Conservation (phyloP, 305 asterid genomes). For the Plantago coronopus region DNA sequence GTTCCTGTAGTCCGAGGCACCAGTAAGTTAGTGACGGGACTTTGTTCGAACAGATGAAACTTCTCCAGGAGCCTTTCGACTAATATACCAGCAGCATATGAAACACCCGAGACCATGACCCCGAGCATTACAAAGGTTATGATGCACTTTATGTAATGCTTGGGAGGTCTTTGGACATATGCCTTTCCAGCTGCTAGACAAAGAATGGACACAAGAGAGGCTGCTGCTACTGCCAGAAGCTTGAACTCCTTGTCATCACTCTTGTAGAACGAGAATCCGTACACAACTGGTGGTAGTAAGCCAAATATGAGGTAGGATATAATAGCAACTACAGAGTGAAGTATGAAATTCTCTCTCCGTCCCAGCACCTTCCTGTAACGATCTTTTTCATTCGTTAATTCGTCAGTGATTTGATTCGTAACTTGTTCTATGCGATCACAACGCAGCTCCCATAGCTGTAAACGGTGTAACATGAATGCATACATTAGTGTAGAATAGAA, state of each 20-base stretch:
- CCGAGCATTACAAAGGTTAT: conserved; percentile 45
- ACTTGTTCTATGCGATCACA: conserved; percentile 36
- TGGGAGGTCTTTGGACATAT: conserved; percentile 48
- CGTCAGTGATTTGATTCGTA: conserved; percentile 31
- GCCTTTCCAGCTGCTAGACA: conserved; percentile 58
- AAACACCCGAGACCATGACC: conserved; percentile 54
- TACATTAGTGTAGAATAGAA: background rate
- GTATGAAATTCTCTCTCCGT: conserved; percentile 49
- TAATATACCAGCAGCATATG: conserved; percentile 60
- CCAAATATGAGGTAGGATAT: conserved; percentile 66
- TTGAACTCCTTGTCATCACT: conserved; percentile 60
- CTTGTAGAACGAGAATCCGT: conserved; percentile 60
- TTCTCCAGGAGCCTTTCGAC: conserved; percentile 49
- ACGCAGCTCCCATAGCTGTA: conserved; percentile 73
- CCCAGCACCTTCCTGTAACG: conserved; percentile 69
- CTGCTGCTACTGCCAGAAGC: conserved; percentile 53
- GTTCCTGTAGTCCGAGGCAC: conserved; percentile 24
- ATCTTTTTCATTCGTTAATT: conserved; percentile 36
- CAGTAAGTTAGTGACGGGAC: conserved; percentile 27
- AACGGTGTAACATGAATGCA: background rate
- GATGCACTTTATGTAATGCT: conserved; percentile 51
- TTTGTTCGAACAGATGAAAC: conserved; percentile 51
- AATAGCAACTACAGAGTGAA: conserved; percentile 49
- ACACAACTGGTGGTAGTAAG: conserved; percentile 50
- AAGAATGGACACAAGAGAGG: conserved; percentile 56